Base-by-base conservation (phyloP, 352 stramenopile genomes). In the Globisporangium iwayamae region DNA sequence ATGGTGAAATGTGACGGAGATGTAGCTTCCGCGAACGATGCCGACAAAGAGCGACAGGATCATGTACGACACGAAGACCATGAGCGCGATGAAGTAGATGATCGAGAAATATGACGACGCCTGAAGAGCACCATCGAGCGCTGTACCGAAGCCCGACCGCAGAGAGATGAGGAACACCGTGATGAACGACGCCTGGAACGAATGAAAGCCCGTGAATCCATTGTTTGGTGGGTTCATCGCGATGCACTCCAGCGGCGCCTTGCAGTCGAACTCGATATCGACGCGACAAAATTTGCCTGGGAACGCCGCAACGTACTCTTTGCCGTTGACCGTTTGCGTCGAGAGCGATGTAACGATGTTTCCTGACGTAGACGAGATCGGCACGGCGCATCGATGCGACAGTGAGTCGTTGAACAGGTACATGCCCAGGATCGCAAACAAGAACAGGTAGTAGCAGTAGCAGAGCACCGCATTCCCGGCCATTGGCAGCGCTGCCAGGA, bases 31-130 rank as follows among this genome's bases (percentile, higher is more conserved):
- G 39, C 86, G 81, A n/a, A 95, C 83, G 55, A 95, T 91, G 6
- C 84, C 84, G 22, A 93, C 82, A 43, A 93, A 93, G 0, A 95
- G 67, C 14, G 84, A 89, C 2, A 91, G 68, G 45, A 93, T 91
- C 81, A 92, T 93, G 68, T 90, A 93, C 41, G 83, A 93, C 0
- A 95, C 83, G 34, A 95, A 91, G 0, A 95, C 81, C 50, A 93
- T 83, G 4, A 93, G 66, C 8, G 66, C 83, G 55, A 93, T 82
- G 63, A 95, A 95, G 52, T 91, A 93, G 62, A 91, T 63, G 58
- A 95, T 85, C 3, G 78, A 74, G 52, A 92, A 80, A 43, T 84
- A 91, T 1, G 84, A 94, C 38, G 81, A 82, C 1, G 81, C 79
- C 41, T 93, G 84, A 34, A 90, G 68, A 13, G 78, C 81, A 16